Evolutionary conservation across 176 grass and related monocot species (phyloP).

Genomic region (Oryza rufipogon): DNA sequence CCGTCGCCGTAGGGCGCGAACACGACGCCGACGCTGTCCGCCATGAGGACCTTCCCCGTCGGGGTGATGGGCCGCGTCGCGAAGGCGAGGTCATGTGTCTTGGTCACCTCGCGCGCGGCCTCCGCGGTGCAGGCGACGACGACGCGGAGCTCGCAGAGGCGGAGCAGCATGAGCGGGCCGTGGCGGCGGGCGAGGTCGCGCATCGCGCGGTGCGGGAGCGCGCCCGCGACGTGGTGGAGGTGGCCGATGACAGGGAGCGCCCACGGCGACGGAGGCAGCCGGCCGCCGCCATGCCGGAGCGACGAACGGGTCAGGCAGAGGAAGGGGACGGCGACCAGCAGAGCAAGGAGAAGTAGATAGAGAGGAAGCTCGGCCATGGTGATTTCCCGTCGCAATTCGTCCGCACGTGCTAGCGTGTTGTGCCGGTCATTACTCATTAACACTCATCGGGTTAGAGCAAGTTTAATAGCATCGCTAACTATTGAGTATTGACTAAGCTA

Average conservation of each 20-base stretch:
- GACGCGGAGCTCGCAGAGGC: not conserved
- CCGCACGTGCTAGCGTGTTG: no score
- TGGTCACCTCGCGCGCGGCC: not conserved
- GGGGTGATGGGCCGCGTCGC: not conserved
- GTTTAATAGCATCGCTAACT: no score
- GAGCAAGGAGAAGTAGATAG: not conserved
- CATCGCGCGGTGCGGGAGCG: constrained; percentile 23
- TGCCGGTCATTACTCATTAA: no score
- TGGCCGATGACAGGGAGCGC: constrained; percentile 31
- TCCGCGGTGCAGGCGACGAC: not conserved
- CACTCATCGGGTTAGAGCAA: no score
- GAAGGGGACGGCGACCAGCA: not conserved
- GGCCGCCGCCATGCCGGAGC: not conserved
- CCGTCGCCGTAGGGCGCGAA: not conserved
- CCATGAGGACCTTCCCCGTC: not conserved
- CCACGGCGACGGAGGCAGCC: constrained; percentile 15
- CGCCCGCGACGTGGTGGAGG: constrained; percentile 26
- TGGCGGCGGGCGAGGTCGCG: not conserved
- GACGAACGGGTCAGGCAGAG: not conserved
- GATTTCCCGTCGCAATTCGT: not conserved
- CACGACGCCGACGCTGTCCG: not conserved
- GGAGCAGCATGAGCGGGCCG: not conserved
- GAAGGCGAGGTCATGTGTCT: constrained; percentile 29
- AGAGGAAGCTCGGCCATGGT: not conserved
- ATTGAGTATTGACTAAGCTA: no score